Base-by-base conservation (phyloP, 352 stramenopile genomes). In the Phytophthora hybrid region DNA sequence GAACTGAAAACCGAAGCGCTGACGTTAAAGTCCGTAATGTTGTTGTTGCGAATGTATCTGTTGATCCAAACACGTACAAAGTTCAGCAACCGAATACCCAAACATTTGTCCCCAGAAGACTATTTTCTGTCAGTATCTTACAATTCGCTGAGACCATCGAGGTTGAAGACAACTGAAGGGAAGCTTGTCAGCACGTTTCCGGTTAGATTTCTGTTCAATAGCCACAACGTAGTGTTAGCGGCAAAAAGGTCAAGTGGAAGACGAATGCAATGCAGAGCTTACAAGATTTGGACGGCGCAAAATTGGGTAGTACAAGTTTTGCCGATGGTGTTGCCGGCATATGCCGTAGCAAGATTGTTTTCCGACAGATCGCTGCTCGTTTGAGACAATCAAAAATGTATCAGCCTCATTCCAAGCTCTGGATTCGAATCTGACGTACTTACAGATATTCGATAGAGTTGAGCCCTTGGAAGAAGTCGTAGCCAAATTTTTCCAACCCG, bases 31-130 rank as follows among this genome's bases (percentile, higher is more conserved):
- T 81, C 73, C 4, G 63, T 80, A 26, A 83, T 63, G 18, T 72
- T 81, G 53, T 76, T 85, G 54, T 78, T 57, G 31, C 61, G 63
- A 49, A 85, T 69, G 29, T 83, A 84, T 39, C 77, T 84, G 55
- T 26, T 63, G 16, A 16, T 47, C 23, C 60, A 3, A 62, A 51
- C 9, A n/a, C 29, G 44, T 7, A 58, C 13, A 32, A 16, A 26
- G 31, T 59, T 59, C 10, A 66, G 55, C 47, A 8, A 66, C 31
- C 2, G 18, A 21, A 8, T 19, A n/a, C 54, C 26, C 14, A 52
- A 41, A 23, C 44, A 8, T 51, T 13, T 51, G 19, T n/a, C 14
- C 18, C 18, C 26, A 3, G 47, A 23, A 11, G 18, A 23, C 14
- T 6, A 18, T 7, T 47, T n/a, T n/a, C 13, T 32, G 16, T 37